These are phyloP conservation scores for Coemansia sp. DNA, from an alignment of 192 early-diverging fungal genomes.

Conservation along the genomic window DNA sequence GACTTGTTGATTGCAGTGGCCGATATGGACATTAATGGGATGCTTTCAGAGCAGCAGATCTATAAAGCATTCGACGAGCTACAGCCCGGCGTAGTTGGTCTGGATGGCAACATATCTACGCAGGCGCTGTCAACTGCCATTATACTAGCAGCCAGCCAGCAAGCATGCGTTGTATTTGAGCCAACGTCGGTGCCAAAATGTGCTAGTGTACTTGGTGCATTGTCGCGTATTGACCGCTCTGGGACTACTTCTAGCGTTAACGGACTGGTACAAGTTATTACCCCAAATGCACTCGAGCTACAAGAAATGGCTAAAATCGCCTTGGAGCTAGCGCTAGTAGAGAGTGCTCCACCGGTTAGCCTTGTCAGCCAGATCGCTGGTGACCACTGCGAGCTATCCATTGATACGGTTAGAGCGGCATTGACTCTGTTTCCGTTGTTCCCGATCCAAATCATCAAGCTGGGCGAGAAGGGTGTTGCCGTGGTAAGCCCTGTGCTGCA, in stretches of 20 bases:
- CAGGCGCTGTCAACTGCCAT: slow-evolving; percentile 56
- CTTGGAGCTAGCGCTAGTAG: slow-evolving; percentile 21
- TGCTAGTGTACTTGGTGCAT: slow-evolving; percentile 56
- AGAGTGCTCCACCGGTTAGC: slow-evolving; percentile 12
- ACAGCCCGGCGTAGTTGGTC: slow-evolving; percentile 55
- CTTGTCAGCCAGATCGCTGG: slow-evolving; percentile 19
- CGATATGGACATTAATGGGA: slow-evolving; percentile 87
- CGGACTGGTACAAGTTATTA: slow-evolving; percentile 58
- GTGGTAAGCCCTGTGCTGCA: slow-evolving; percentile 29
- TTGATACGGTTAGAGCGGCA: slow-evolving; percentile 23
- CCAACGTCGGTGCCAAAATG: slow-evolving; percentile 91
- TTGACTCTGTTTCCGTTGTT: slow-evolving; percentile 57
- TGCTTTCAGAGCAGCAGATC: slow-evolving; percentile 39
- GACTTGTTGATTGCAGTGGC: slow-evolving; percentile 81
- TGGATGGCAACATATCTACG: slow-evolving; percentile 75
- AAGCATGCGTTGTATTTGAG: slow-evolving; percentile 73
- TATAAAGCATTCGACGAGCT: slow-evolving; percentile 13
- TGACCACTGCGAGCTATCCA: slow-evolving; percentile 10
- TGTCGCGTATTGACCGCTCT: slow-evolving; percentile 43
- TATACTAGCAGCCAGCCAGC: slow-evolving; percentile 22
- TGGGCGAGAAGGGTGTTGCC: slow-evolving; percentile 68
- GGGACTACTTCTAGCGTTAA: neutral
- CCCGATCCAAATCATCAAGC: slow-evolving; percentile 66
- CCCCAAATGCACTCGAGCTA: slow-evolving; percentile 79
- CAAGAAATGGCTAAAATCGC: slow-evolving; percentile 58